Evolutionary conservation across 2,329 filamentous ascomycete species (phyloP), one percentile per base, ranked within the genome.

Genomic region (Ophiostoma sp.): DNA sequence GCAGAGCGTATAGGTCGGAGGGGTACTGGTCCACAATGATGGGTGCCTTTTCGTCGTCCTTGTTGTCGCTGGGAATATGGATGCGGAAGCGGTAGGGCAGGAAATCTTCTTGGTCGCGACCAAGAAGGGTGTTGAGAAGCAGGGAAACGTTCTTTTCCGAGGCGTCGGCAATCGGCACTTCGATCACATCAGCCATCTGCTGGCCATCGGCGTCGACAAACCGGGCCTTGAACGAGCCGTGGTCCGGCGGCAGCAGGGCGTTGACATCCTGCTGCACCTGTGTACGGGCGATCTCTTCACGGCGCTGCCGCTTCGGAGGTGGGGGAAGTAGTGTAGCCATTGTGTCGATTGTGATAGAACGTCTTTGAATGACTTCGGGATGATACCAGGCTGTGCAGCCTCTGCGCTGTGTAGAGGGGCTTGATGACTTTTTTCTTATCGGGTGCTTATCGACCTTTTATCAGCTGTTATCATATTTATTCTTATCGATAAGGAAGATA

Each of bases 61-160:
- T 60, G 60, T 39, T 66, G 72, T 86, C 81, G 69, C 81, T 81
- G 60, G 85, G 84, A 71, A 88, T 83, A 75, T 87, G 85, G 72
- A 88, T 86, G 71, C 85, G 82, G 76, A 88, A 88, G 70, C 85
- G 83, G 77, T 88, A 88, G 0, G 86, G 86, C n/a, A 86, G 79
- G 72, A 86, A 87, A 70, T 87, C 85, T 77, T 88, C 85, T 70
- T 80, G 81, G 69, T 87, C 84, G 80, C 83, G 75, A 72, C 89
- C 90, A 78, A 96, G 86, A 60, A 97, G 81, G 2, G 91, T 93
- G 78, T 97, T 98, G 70, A 97, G 80, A 0, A 97, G 84, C 11
- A 94, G 86, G 69, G 95, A 94, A 3, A 98, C 85, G 75, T 97
- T 97, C 82, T 93, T 94, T 73, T 95, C 92, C 8, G 87, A 90